These are phyloP conservation scores for Auricularia cornea DNA, from an alignment of 768 basidiomycete genomes.

Conservation along the genomic window DNA sequence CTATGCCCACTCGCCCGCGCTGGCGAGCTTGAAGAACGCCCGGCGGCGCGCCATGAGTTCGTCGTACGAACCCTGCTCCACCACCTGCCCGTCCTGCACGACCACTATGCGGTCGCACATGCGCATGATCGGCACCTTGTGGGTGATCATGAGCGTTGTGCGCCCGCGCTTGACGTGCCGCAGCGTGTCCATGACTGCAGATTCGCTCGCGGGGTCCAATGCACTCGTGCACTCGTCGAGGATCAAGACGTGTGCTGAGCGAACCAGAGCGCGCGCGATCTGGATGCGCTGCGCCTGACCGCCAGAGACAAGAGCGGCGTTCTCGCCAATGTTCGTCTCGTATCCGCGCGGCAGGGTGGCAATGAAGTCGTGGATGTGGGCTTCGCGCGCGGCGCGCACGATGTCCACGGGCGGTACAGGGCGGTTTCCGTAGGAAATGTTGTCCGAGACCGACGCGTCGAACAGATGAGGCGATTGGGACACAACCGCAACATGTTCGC, in stretches of 20 bases:
- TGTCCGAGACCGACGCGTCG: constrained; percentile 77
- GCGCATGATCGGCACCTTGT: constrained; percentile 83
- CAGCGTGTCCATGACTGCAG: constrained; percentile 72
- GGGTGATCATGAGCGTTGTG: constrained; percentile 89
- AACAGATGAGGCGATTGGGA: constrained; percentile 84
- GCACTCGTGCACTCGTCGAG: constrained; percentile 96
- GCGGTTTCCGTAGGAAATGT: constrained; percentile 74
- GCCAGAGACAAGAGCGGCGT: constrained; percentile 83
- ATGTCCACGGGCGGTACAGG: constrained; percentile 48
- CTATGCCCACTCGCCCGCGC: constrained; percentile 60
- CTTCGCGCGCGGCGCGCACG: constrained; percentile 59
- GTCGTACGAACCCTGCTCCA: constrained; percentile 72
- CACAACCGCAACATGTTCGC: constrained; percentile 80
- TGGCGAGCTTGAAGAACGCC: constrained; percentile 68
- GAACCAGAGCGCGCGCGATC: constrained; percentile 84
- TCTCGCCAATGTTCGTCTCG: constrained; percentile 83
- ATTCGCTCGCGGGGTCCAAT: constrained; percentile 77
- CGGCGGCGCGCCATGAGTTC: constrained; percentile 58
- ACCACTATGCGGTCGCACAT: constrained; percentile 88
- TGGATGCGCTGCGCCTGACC: constrained; percentile 92
- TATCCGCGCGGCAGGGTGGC: constrained; percentile 73
- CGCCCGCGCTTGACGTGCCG: constrained; percentile 51
- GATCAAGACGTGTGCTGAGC: constrained; percentile 64
- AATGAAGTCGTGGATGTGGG: constrained; percentile 85
- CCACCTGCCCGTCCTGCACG: constrained; percentile 65